These are phyloP conservation scores for Forsythia viridissima DNA, from an alignment of 257 asterid species.

Conservation along the genomic window DNA sequence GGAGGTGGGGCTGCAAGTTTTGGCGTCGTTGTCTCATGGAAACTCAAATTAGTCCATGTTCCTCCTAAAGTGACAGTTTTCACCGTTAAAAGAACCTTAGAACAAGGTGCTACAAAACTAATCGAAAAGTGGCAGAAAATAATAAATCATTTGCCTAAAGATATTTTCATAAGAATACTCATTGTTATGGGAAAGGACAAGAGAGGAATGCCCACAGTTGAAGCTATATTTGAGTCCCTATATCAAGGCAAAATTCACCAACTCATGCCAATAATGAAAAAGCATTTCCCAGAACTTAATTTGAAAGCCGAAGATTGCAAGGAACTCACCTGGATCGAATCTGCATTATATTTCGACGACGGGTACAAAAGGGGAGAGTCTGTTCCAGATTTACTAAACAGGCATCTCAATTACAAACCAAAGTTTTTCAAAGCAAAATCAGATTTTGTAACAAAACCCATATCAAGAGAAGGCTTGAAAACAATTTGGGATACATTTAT, in stretches of 20 bases:
- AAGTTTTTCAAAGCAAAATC: too few relatives aligned
- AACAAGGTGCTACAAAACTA: background rate
- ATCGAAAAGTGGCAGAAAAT: background rate
- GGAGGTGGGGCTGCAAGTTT: slow-evolving; percentile 11
- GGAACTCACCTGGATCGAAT: background rate
- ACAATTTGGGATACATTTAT: too few relatives aligned
- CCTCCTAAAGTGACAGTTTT: slow-evolving; percentile 5
- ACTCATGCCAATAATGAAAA: background rate
- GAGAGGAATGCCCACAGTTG: background rate
- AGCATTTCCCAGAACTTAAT: too few relatives aligned
- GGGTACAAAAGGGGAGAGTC: too few relatives aligned
- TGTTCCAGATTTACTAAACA: too few relatives aligned
- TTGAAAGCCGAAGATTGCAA: too few relatives aligned
- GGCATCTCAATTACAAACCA: too few relatives aligned
- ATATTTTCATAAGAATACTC: background rate
- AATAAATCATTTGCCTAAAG: background rate
- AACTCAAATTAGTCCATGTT: slow-evolving; percentile 2
- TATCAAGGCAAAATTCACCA: background rate
- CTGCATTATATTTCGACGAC: too few relatives aligned
- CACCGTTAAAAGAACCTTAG: background rate
- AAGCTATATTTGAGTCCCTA: background rate
- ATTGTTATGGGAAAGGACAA: background rate
- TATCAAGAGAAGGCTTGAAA: too few relatives aligned
- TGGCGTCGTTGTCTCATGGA: slow-evolving; percentile 2
- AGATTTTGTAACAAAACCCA: too few relatives aligned